Percentiles rank a stretch among this genome's conserved stretches.
phyloP scores from a whole-genome alignment of 2,329 filamentous ascomycete species.

The Cordyceps militaris region DNA sequence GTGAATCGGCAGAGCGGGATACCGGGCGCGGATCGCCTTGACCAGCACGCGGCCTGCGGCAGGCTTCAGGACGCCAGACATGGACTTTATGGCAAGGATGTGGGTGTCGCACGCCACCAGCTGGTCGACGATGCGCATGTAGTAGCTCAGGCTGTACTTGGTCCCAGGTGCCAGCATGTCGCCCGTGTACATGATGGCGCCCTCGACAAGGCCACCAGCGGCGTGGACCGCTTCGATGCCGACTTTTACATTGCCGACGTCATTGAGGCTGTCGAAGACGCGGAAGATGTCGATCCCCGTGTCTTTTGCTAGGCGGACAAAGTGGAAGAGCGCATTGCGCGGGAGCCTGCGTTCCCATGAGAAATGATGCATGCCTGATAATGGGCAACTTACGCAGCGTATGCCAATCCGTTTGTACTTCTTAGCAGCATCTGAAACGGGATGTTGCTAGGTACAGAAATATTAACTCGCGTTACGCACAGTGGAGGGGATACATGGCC shows the following conservation, averaged over 20 bases:
- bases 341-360: not conserved
- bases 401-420: not conserved
- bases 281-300: not conserved
- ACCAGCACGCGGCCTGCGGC: constrained; percentile 72
- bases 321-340: not conserved
- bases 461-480: not conserved
- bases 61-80: constrained; percentile 86
- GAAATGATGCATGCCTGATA: not conserved
- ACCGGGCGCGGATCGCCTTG: constrained; percentile 40
- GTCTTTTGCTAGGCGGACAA: not conserved
- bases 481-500: not conserved
- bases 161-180: constrained; percentile 72
- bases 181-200: constrained; percentile 66
- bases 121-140: constrained; percentile 70
- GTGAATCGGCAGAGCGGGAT: not conserved
- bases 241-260: not conserved
- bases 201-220: constrained; percentile 61
- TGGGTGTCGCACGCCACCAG: constrained; percentile 75
- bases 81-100: constrained; percentile 77
- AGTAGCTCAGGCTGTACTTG: constrained; percentile 91
- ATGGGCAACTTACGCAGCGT: not conserved
- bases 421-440: not conserved
- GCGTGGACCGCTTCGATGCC: not conserved
- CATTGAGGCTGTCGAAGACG: not conserved
- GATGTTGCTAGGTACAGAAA: not conserved